phyloP scores from a whole-genome alignment of 2,329 filamentous ascomycete species.

The Arachnopeziza araneosa region DNA sequence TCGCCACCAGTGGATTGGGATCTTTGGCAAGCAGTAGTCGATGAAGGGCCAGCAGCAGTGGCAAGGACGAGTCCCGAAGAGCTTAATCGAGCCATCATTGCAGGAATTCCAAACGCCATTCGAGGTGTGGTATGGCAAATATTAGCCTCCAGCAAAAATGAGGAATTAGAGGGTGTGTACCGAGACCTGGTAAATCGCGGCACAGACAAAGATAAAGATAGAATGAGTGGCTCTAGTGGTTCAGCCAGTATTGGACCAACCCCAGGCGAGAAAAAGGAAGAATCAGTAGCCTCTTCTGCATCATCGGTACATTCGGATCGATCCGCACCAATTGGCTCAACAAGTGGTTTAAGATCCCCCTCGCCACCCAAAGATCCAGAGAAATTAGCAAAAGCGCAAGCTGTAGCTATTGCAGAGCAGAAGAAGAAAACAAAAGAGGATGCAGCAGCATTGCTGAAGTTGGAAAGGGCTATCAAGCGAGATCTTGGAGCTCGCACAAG shows the following conservation, averaged over 20 bases:
- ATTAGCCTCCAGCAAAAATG: constrained; percentile 88
- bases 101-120: constrained; percentile 89
- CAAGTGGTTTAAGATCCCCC: constrained; percentile 48
- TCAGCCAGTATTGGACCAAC: constrained; percentile 42
- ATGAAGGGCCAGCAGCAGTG: constrained; percentile 85
- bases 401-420: constrained; percentile 58
- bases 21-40: constrained; percentile 92
- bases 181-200: constrained; percentile 72
- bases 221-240: constrained; percentile 38
- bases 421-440: constrained; percentile 79
- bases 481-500: constrained; percentile 90
- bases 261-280: constrained; percentile 55
- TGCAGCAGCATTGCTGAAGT: constrained; percentile 63
- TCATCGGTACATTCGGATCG: constrained; percentile 79
- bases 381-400: constrained; percentile 58
- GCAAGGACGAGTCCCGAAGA: constrained; percentile 84
- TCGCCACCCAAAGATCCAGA: constrained; percentile 58
- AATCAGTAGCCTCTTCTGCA: constrained; percentile 62
- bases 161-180: constrained; percentile 84
- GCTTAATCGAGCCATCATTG: constrained; percentile 83
- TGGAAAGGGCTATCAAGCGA: constrained; percentile 87
- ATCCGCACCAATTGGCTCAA: constrained; percentile 55
- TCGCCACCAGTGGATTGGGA: constrained; percentile 89
- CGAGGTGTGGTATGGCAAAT: constrained; percentile 99
- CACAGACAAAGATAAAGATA: constrained; percentile 70